A percentile compares a stretch with the other conserved stretches of the same genome.
These are phyloP conservation scores for Canavalia gladiata DNA, from an alignment of 306 rosid genomes.

Conservation along the genomic window DNA sequence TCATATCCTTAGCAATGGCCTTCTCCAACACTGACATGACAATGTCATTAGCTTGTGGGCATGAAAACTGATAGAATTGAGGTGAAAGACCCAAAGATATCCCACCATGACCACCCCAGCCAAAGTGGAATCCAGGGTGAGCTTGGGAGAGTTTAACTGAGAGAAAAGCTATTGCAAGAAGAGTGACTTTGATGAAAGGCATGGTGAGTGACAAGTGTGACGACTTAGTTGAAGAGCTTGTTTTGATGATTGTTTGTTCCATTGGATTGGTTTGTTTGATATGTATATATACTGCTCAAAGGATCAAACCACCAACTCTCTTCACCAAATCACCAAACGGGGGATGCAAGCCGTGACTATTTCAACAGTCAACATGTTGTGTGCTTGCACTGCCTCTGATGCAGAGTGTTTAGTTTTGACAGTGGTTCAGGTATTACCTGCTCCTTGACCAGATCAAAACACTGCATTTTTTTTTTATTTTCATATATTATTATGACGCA, in stretches of 20 bases:
- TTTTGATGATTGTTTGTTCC: conserved; percentile 28
- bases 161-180: conserved; percentile 44
- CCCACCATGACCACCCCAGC: conserved; percentile 62
- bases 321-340: conserved; percentile 61
- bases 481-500: not conserved
- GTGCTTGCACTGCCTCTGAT: conserved; percentile 29
- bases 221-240: not conserved
- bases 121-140: conserved; percentile 70
- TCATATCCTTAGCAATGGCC: conserved; percentile 67
- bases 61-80: conserved; percentile 70
- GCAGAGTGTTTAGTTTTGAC: conserved; percentile 32
- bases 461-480: conserved; percentile 4
- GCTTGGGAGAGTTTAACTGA: conserved; percentile 52
- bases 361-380: conserved; percentile 49
- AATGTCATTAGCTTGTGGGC: conserved; percentile 87
- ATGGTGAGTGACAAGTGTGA: conserved; percentile 48
- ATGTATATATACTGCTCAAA: conserved; percentile 45
- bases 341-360: conserved; percentile 53
- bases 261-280: conserved; percentile 42
- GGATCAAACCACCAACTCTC: conserved; percentile 57
- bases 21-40: conserved; percentile 78
- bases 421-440: conserved; percentile 53
- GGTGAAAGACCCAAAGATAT: conserved; percentile 67
- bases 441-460: conserved; percentile 47
- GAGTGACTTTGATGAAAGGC: conserved; percentile 51